phyloP scores from a whole-genome alignment of 106 monocot species.

The Platanthera zijinensis region DNA sequence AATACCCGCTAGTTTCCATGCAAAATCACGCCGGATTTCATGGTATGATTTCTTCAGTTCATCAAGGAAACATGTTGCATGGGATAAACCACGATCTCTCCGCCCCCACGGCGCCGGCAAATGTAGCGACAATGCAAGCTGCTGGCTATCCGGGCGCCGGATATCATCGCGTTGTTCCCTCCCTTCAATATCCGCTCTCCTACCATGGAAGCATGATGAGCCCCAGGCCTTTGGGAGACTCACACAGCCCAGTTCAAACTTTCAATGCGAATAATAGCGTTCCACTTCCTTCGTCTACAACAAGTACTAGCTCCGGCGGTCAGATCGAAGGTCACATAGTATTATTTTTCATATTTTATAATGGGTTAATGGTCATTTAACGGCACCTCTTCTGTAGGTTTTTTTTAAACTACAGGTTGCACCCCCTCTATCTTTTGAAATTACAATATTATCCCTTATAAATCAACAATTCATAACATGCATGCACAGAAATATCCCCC shows the following conservation, averaged over 20 bases:
- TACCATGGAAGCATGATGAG: conserved; percentile 41
- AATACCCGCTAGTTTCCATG: conserved; percentile 70
- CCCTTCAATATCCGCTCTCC: conserved; percentile 65
- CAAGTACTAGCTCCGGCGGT: conserved; percentile 31
- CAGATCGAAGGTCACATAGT: conserved; percentile 66
- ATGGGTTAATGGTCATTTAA: no score
- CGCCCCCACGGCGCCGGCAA: conserved; percentile 29
- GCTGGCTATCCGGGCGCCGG: conserved; percentile 49
- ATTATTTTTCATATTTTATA: conserved; percentile 4
- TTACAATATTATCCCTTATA: no score
- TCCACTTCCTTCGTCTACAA: conserved; percentile 22
- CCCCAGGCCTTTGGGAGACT: conserved; percentile 38
- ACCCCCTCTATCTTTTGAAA: no score
- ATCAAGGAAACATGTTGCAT: conserved; percentile 48
- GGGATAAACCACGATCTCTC: conserved; percentile 44
- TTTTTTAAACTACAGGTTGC: no score
- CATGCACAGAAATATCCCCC: no score
- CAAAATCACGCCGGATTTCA: conserved; percentile 70
- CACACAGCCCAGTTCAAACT: conserved; percentile 31
- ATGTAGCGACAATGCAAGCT: conserved; percentile 53
- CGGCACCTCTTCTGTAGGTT: no score
- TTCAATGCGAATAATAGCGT: conserved; percentile 19
- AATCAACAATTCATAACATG: no score
- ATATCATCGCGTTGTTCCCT: conserved; percentile 54
- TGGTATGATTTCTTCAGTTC: conserved; percentile 38